A percentile compares a stretch with the other conserved stretches of the same genome.
These are phyloP conservation scores for Soucietia sequanensis DNA, from an alignment of 805 yeast species.

Conservation along the genomic window DNA sequence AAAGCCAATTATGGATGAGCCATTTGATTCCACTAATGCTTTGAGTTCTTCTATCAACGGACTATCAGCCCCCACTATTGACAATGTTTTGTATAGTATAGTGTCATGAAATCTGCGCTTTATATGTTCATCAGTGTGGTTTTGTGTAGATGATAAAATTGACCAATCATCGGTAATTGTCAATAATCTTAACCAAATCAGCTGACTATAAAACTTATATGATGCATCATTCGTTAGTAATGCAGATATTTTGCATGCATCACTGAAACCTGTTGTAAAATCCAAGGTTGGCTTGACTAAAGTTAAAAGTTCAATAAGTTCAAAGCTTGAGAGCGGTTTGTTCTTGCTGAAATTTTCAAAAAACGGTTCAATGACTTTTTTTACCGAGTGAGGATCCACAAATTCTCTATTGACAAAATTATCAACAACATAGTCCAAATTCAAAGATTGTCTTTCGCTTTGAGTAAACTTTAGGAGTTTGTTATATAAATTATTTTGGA, in stretches of 20 bases:
- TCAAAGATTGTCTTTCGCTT: slow-evolving; percentile 9
- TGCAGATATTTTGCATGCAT: slow-evolving; percentile 53
- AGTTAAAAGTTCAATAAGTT: slow-evolving; percentile 53
- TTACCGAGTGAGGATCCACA: slow-evolving; percentile 9
- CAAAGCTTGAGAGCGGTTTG: slow-evolving; percentile 40
- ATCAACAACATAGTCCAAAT: slow-evolving; percentile 12
- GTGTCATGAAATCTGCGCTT: slow-evolving; percentile 42
- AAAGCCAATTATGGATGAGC: background rate
- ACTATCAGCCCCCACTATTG: slow-evolving; percentile 18
- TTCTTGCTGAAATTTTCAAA: slow-evolving; percentile 32
- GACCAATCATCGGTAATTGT: slow-evolving; percentile 51
- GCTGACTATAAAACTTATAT: slow-evolving; percentile 18
- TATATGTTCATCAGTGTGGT: slow-evolving; percentile 40
- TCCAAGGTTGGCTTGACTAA: slow-evolving; percentile 33
- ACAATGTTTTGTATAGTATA: slow-evolving; percentile 43
- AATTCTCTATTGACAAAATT: slow-evolving; percentile 14
- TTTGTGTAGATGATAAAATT: slow-evolving; percentile 31
- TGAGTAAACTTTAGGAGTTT: slow-evolving; percentile 15
- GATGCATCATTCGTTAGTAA: slow-evolving; percentile 27
- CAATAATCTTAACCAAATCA: slow-evolving; percentile 61
- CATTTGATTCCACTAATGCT: slow-evolving; percentile 10
- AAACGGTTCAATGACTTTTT: slow-evolving; percentile 17
- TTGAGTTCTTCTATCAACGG: slow-evolving; percentile 11
- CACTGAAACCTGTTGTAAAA: slow-evolving; percentile 21
- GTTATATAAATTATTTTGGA: slow-evolving; percentile 41